These are phyloP conservation scores for Microdochium paspali DNA, from an alignment of 2,329 filamentous ascomycete species.

Conservation along the genomic window DNA sequence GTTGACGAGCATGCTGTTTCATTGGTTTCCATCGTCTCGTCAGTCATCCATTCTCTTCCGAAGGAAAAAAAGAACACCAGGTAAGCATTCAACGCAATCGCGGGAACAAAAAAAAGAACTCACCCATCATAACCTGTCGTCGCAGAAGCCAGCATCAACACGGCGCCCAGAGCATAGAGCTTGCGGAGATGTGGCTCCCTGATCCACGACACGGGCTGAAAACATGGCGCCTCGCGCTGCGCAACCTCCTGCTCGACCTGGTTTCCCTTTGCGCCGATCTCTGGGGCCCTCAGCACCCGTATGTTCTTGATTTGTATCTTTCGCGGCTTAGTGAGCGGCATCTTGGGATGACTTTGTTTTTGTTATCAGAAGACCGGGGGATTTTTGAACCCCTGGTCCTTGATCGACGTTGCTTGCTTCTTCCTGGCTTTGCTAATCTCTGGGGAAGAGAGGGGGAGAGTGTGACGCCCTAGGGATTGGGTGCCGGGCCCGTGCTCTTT, in stretches of 20 bases:
- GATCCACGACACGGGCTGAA: slow-evolving; percentile 47
- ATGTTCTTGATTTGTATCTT: neutral
- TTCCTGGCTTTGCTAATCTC: too few relatives aligned
- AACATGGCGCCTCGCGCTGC: slow-evolving; percentile 34
- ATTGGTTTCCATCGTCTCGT: too few relatives aligned
- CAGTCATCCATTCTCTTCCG: too few relatives aligned
- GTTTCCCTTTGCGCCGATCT: slow-evolving; percentile 3
- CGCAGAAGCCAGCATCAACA: slow-evolving; percentile 50
- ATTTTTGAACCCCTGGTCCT: too few relatives aligned
- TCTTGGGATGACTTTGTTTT: too few relatives aligned
- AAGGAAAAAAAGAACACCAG: neutral
- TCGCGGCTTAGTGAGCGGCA: neutral
- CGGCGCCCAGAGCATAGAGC: slow-evolving; percentile 41
- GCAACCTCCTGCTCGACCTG: slow-evolving; percentile 25
- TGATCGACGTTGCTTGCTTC: too few relatives aligned
- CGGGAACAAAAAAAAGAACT: slow-evolving; percentile 2
- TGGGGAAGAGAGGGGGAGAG: too few relatives aligned
- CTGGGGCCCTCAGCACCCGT: neutral
- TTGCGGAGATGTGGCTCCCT: slow-evolving; percentile 45
- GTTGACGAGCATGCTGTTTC: slow-evolving; percentile 41
- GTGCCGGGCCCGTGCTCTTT: too few relatives aligned
- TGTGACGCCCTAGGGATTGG: too few relatives aligned
- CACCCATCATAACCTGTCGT: slow-evolving; percentile 53
- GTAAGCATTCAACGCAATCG: neutral
- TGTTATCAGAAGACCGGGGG: too few relatives aligned